Conservation (phyloP, 2,329 filamentous ascomycete genomes). For the Apiospora saccharicola region DNA sequence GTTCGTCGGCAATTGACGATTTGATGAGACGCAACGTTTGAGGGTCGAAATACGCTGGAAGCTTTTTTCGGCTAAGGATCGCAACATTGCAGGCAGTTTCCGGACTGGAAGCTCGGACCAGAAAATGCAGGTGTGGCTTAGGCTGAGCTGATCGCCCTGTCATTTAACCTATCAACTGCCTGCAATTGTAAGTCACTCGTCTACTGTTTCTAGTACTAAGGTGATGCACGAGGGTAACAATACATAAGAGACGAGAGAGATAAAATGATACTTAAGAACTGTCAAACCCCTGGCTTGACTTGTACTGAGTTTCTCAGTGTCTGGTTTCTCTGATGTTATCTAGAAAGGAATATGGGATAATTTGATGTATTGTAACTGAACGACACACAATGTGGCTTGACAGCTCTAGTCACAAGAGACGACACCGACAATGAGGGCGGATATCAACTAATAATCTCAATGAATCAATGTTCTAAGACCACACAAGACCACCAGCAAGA, state of each 20-base stretch:
- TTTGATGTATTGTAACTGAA: not conserved
- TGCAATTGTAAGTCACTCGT: slow-evolving; percentile 14
- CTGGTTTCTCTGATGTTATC: not conserved
- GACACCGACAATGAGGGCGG: slow-evolving; percentile 1
- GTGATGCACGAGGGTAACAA: not conserved
- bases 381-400: not conserved
- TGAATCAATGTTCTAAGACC: not conserved
- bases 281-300: not conserved
- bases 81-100: slow-evolving; percentile 16
- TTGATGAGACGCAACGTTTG: slow-evolving; percentile 20
- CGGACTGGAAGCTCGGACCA: slow-evolving; percentile 10
- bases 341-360: not conserved
- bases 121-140: slow-evolving; percentile 15
- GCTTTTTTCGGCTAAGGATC: slow-evolving; percentile 22
- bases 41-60: slow-evolving; percentile 21
- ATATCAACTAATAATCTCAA: not conserved
- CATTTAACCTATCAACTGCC: slow-evolving; percentile 7
- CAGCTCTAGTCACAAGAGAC: not conserved
- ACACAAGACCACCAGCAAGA: not conserved
- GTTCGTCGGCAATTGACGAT: slow-evolving; percentile 60
- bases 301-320: not conserved
- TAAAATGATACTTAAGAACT: not conserved
- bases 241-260: not conserved
- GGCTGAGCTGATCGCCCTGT: not conserved
- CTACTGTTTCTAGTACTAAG: not conserved